Evolutionary conservation across 2,329 filamentous ascomycete species (phyloP), one percentile per base, ranked within the genome.

Genomic region (Rhynchosporium agropyri): DNA sequence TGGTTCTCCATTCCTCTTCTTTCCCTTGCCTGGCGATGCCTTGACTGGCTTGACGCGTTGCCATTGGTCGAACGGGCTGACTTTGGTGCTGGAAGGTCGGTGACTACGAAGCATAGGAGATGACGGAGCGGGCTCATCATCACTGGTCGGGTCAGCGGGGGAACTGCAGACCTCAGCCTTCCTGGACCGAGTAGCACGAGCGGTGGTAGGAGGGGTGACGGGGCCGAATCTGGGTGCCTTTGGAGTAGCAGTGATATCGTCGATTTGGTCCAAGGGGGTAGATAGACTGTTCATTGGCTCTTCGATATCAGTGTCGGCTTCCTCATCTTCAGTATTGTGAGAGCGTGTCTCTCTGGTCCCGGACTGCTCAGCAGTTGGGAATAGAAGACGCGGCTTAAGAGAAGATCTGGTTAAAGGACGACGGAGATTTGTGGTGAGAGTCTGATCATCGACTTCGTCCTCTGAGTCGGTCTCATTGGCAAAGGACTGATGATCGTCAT

Each of bases 301-400:
- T 67, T 80, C 79, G 48, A 83, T 80, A 66, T 84, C 81, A 29
- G 81, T 84, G 48, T 77, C 70, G 5, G 80, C 81, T 70, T 84
- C 82, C 64, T 79, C 76, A 63, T 83, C 85, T 69, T 87, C 84
- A 79, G 70, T 88, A 81, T 42, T 85, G 85, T 63, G 77, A 74
- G 5, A 83, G 83, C 71, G 90, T 86, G 59, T 87, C 85, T 59
- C 86, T 82, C 57, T 86, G 82, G 76, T 69, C 72, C 76, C 69
- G 73, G 78, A 68, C 80, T 80, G 65, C 78, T 79, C 46, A 78
- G 76, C 3, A 45, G 67, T 59, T 38, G 72, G 84, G 77, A 91
- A 93, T 7, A 93, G 82, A 8, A 91, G 82, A 40, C 88, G 85
- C 13, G 89, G 89, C 76, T 89, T 88, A 73, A 92, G 81, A 1